Evolutionary conservation across 192 early-diverging fungal species (phyloP).

Genomic region (Gamsiella multidivaricata): DNA sequence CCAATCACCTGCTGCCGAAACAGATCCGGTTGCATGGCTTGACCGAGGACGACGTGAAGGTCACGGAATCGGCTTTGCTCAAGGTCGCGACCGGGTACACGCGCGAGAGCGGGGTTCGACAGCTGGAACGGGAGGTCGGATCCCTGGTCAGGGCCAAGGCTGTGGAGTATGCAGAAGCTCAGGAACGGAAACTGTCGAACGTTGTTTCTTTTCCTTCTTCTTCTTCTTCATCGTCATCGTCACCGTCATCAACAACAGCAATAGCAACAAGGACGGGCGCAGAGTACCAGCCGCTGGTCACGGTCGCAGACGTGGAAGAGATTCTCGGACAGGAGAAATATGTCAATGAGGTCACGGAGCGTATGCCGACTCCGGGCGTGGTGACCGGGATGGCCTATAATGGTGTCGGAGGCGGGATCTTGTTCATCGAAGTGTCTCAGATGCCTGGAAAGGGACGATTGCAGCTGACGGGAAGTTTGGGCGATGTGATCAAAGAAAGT

Average conservation of each 20-base stretch:
- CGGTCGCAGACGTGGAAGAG: slow-evolving; percentile 58
- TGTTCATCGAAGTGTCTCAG: slow-evolving; percentile 84
- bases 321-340: slow-evolving; percentile 78
- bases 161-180: slow-evolving; percentile 73
- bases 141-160: slow-evolving; percentile 76
- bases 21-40: slow-evolving; percentile 77
- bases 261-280: background rate
- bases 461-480: slow-evolving; percentile 75
- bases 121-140: slow-evolving; percentile 77
- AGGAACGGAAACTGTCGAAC: slow-evolving; percentile 53
- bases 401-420: slow-evolving; percentile 75
- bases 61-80: slow-evolving; percentile 65
- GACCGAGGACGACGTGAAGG: slow-evolving; percentile 51
- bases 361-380: slow-evolving; percentile 72
- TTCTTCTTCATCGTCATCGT: too few relatives aligned
- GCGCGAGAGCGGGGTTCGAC: slow-evolving; percentile 84
- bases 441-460: slow-evolving; percentile 78
- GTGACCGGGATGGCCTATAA: slow-evolving; percentile 88
- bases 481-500: slow-evolving; percentile 89
- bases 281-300: slow-evolving; percentile 61
- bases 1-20: slow-evolving; percentile 82
- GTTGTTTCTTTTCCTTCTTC: too few relatives aligned
- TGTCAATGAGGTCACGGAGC: slow-evolving; percentile 77
- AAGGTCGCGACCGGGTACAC: slow-evolving; percentile 78
- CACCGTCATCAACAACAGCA: too few relatives aligned